A percentile compares a stretch with the other conserved stretches of the same genome.
Conservation (phyloP, 1,139 yeast genomes). For the Sugiyamaella neomexicana region DNA sequence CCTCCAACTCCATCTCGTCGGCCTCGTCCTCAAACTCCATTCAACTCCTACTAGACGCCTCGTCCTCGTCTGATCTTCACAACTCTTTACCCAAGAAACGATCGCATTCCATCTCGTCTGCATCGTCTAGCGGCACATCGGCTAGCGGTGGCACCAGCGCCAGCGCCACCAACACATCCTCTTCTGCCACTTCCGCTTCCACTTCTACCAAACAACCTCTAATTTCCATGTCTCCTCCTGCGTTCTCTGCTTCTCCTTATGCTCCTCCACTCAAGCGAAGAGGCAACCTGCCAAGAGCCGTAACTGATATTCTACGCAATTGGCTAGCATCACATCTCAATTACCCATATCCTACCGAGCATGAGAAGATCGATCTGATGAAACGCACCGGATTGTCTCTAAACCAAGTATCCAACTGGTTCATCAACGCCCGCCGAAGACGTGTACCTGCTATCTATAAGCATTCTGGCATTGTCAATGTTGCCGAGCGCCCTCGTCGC, state of each 20-base stretch:
- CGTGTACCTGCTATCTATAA: slow-evolving; percentile 49
- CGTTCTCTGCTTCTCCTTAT: slow-evolving; percentile 20
- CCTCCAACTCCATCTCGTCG: neutral
- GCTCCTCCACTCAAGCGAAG: slow-evolving; percentile 48
- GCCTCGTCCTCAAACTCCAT: neutral
- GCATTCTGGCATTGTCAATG: slow-evolving; percentile 9
- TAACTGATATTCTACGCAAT: slow-evolving; percentile 73
- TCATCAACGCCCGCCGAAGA: slow-evolving; percentile 90
- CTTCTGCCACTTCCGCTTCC: neutral
- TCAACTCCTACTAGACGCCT: slow-evolving; percentile 14
- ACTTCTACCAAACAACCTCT: neutral
- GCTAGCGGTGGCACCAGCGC: neutral
- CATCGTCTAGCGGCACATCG: slow-evolving; percentile 9
- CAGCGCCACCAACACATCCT: neutral
- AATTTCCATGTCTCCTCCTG: slow-evolving; percentile 8
- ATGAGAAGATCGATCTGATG: slow-evolving; percentile 80
- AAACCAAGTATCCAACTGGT: slow-evolving; percentile 95
- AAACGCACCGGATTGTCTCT: slow-evolving; percentile 81
- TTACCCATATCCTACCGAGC: slow-evolving; percentile 92
- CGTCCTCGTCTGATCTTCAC: slow-evolving; percentile 2
- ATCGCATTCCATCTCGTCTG: slow-evolving; percentile 12
- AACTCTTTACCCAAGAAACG: neutral
- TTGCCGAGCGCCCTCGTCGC: slow-evolving; percentile 12
- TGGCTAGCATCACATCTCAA: slow-evolving; percentile 86
- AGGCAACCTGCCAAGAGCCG: slow-evolving; percentile 83